Percentiles rank a stretch among this genome's conserved stretches.
Conservation (phyloP, 768 basidiomycete genomes). For the Xerocomellus chrysenteron region DNA sequence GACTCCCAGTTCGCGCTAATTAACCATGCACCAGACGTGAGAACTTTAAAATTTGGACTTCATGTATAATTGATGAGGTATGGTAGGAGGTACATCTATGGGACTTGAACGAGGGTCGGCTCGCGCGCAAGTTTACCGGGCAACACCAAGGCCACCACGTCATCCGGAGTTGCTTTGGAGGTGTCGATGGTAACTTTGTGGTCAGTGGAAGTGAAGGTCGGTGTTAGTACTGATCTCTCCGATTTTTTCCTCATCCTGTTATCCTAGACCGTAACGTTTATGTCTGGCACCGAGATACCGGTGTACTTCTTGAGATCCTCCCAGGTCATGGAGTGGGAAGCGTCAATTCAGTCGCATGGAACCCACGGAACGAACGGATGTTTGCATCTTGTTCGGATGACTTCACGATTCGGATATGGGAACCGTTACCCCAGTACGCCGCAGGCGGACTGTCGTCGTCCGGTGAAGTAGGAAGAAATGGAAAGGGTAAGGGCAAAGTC, state of each 20-base stretch:
- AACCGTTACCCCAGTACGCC: constrained; percentile 36
- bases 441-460: constrained; percentile 18
- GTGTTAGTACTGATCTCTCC: constrained; percentile 17
- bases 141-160: constrained; percentile 83
- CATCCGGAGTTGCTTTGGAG: constrained; percentile 93
- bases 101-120: constrained; percentile 68
- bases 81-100: constrained; percentile 85
- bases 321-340: constrained; percentile 84
- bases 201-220: constrained; percentile 94
- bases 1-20: constrained; percentile 87
- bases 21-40: constrained; percentile 84
- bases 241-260: constrained; percentile 10
- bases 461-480: constrained; percentile 32
- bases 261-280: constrained; percentile 87
- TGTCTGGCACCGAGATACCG: constrained; percentile 91
- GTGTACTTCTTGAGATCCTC: constrained; percentile 81
- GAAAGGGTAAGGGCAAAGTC: constrained; percentile 67
- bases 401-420: constrained; percentile 88
- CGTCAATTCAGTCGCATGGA: constrained; percentile 97
- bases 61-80: constrained; percentile 8
- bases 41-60: constrained; percentile 22
- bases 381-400: constrained; percentile 98
- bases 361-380: constrained; percentile 83
- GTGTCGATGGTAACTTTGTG: constrained; percentile 83
- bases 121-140: constrained; percentile 80